Conservation (phyloP, 768 basidiomycete species). For the Hericium coralloides region DNA sequence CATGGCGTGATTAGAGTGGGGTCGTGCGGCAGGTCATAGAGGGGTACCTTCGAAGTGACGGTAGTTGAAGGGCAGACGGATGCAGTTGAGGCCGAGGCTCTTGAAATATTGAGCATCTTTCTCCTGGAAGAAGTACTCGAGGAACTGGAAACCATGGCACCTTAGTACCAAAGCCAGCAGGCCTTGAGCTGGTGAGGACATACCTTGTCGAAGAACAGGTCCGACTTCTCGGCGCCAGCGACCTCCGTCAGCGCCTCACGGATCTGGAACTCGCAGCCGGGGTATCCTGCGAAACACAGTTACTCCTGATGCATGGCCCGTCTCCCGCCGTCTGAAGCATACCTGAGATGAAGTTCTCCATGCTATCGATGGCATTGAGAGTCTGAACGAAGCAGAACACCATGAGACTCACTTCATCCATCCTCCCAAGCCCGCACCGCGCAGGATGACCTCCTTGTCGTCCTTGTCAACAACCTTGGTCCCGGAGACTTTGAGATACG, state of each 20-base stretch:
- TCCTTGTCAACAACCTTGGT: conserved; percentile 51
- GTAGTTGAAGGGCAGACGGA: conserved; percentile 70
- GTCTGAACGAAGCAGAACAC: neutral
- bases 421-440: conserved; percentile 74
- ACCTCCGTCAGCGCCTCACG: conserved; percentile 58
- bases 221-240: conserved; percentile 58
- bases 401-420: conserved; percentile 69
- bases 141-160: conserved; percentile 38
- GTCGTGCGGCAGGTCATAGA: neutral
- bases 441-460: conserved; percentile 48
- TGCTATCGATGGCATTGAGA: conserved; percentile 28
- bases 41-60: conserved; percentile 55
- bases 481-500: conserved; percentile 47
- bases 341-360: conserved; percentile 75
- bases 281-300: conserved; percentile 40
- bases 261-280: conserved; percentile 76
- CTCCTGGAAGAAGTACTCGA: conserved; percentile 78
- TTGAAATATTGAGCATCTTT: conserved; percentile 71
- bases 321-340: neutral
- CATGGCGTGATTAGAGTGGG: conserved; percentile 13
- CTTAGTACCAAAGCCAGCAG: neutral
- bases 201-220: conserved; percentile 82
- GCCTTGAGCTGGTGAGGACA: neutral
- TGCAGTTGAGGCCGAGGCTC: conserved; percentile 70
- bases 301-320: too few species aligned